Percentiles rank a stretch among this genome's conserved stretches.
Conservation (phyloP, 306 rosid species). For the Senna siamea region DNA sequence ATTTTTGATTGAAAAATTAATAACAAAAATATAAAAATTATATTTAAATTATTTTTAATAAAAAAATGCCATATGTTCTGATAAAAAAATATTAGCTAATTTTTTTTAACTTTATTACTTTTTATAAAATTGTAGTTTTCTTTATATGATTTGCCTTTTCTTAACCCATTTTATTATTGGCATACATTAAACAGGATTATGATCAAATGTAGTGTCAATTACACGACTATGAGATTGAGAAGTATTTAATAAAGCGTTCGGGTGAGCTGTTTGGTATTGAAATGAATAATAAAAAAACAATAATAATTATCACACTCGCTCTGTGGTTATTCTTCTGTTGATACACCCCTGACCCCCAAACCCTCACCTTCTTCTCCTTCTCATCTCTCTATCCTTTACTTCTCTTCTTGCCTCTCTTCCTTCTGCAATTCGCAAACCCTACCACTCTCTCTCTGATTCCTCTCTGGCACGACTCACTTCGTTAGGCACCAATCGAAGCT, state of each 20-base stretch:
- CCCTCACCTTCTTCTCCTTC: conserved; percentile 41
- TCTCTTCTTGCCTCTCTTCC: conserved; percentile 28
- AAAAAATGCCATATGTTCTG: too few species aligned
- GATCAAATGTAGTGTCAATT: neutral
- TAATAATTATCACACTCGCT: conserved; percentile 34
- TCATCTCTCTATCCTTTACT: neutral
- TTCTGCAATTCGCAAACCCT: conserved; percentile 53
- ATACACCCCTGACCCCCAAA: conserved; percentile 38
- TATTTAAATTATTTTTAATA: too few species aligned
- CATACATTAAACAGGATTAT: neutral
- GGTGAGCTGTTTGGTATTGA: neutral
- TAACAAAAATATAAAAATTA: too few species aligned
- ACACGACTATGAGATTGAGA: neutral
- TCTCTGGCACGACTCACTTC: conserved; percentile 14
- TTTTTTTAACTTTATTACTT: too few species aligned
- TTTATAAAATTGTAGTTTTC: too few species aligned
- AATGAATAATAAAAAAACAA: too few species aligned
- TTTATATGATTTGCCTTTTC: too few species aligned
- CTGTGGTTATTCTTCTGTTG: conserved; percentile 43
- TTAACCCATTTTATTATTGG: too few species aligned
- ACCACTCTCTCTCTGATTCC: conserved; percentile 14
- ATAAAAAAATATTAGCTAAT: too few species aligned
- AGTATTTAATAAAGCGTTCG: neutral
- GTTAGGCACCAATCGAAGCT: conserved; percentile 8
- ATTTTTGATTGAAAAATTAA: too few species aligned